Percentiles rank a stretch among this genome's conserved stretches.
Evolutionary conservation across 495 filamentous ascomycete species (phyloP).

Genomic region (Beverwykella pulmonaria): DNA sequence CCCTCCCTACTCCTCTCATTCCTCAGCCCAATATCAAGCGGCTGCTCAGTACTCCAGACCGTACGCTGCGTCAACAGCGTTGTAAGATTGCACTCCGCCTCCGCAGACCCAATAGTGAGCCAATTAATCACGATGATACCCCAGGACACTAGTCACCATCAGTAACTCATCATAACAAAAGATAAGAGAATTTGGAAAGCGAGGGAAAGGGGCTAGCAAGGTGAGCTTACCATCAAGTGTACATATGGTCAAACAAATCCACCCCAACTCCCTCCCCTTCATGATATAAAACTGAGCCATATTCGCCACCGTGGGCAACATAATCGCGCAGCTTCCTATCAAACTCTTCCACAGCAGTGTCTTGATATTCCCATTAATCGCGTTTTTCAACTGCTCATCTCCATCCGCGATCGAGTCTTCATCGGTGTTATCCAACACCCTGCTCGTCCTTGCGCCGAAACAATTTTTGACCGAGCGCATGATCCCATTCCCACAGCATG

Average conservation of each 20-base stretch:
- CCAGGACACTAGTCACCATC: slow-evolving; percentile 3
- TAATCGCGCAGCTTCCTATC: background rate
- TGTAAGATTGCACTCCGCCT: slow-evolving; percentile 1
- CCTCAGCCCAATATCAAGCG: background rate
- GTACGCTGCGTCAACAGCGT: background rate
- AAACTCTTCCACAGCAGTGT: slow-evolving; percentile 20
- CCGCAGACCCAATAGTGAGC: slow-evolving; percentile 7
- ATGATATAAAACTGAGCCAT: slow-evolving; percentile 22
- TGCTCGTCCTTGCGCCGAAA: background rate
- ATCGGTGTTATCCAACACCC: background rate
- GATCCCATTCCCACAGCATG: too few relatives aligned
- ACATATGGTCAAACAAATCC: slow-evolving; percentile 19
- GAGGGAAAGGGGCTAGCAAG: background rate
- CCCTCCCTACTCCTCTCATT: background rate
- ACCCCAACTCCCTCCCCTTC: slow-evolving; percentile 13
- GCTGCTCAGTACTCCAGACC: background rate
- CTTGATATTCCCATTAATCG: slow-evolving; percentile 12
- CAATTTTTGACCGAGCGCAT: background rate
- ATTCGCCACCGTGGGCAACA: slow-evolving; percentile 18
- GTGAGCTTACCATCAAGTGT: slow-evolving; percentile 13
- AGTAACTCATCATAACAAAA: too few relatives aligned
- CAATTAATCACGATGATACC: slow-evolving; percentile 6
- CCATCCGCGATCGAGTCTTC: background rate
- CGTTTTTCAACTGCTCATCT: background rate
- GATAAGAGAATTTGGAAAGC: background rate